Evolutionary conservation across 129 eudicot genomes (phyloP).

Genomic region (Heracleum sosnowskyi): DNA sequence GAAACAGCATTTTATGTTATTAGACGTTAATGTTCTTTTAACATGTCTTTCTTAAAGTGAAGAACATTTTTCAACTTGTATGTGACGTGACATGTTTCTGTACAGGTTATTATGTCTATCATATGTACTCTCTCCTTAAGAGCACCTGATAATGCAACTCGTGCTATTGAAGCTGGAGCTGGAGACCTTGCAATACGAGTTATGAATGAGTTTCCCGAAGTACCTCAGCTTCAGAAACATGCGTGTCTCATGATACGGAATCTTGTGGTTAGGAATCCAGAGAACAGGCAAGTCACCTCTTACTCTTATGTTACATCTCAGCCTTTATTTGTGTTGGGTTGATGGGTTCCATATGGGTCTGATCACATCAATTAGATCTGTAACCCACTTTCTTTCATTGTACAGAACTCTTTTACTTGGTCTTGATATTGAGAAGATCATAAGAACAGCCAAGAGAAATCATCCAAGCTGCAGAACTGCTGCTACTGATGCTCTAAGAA

Average conservation of each 20-base stretch:
- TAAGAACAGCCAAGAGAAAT: slow-evolving; percentile 62
- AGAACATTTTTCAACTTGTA: not conserved
- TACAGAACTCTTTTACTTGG: slow-evolving; percentile 61
- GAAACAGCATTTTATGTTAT: not conserved
- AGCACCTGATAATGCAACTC: slow-evolving; percentile 69
- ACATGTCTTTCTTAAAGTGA: not conserved
- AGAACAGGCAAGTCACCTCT: slow-evolving; percentile 48
- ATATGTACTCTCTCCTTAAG: slow-evolving; percentile 71
- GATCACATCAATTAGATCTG: not conserved
- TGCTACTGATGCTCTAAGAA: slow-evolving; percentile 60
- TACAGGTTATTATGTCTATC: slow-evolving; percentile 77
- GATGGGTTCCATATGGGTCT: not conserved
- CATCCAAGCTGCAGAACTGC: slow-evolving; percentile 74
- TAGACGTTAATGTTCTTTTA: not conserved
- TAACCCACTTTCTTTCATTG: not conserved
- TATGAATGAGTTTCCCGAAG: slow-evolving; percentile 69
- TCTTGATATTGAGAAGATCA: slow-evolving; percentile 74
- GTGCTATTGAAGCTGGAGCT: slow-evolving; percentile 96
- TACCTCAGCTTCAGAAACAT: slow-evolving; percentile 64
- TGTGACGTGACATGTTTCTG: not conserved
- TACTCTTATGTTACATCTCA: not conserved
- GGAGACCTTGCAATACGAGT: slow-evolving; percentile 86
- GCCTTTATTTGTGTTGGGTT: not conserved
- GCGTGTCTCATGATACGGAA: slow-evolving; percentile 93
- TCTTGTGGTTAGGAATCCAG: slow-evolving; percentile 83